These are phyloP conservation scores for Gracilaria vermiculophylla DNA, from an alignment of 23 red algal genomes.

Conservation along the genomic window DNA sequence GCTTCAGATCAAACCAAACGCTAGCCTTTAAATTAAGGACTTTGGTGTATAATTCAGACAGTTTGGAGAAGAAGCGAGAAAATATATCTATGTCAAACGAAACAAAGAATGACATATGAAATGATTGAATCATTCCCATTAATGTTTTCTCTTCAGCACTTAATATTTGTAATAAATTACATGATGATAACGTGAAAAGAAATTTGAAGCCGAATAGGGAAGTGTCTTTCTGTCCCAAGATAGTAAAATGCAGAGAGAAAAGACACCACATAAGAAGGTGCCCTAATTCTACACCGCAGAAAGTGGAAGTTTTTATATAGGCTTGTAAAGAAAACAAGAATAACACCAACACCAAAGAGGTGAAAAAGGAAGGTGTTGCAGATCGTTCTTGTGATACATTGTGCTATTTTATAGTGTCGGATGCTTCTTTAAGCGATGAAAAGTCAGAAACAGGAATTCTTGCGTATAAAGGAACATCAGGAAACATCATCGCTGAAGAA, in stretches of 20 bases:
- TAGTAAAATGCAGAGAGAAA: not conserved
- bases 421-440: not conserved
- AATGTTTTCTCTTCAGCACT: not conserved
- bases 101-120: not conserved
- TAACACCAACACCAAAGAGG: not conserved
- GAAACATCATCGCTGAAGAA: conserved; percentile 19
- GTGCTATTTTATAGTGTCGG: not conserved
- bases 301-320: not conserved
- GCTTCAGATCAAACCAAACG: not conserved
- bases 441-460: not conserved
- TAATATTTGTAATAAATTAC: not conserved
- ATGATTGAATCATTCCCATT: not conserved
- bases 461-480: conserved; percentile 1
- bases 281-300: not conserved
- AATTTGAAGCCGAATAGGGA: not conserved
- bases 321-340: not conserved
- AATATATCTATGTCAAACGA: not conserved
- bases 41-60: conserved; percentile 14
- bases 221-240: not conserved
- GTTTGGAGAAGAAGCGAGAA: not conserved
- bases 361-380: not conserved
- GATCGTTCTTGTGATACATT: not conserved
- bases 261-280: not conserved
- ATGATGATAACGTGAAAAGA: not conserved
- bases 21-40: conserved; percentile 1